Evolutionary conservation across 2,329 filamentous ascomycete species (phyloP).

Genomic region (Aspergillus persii): DNA sequence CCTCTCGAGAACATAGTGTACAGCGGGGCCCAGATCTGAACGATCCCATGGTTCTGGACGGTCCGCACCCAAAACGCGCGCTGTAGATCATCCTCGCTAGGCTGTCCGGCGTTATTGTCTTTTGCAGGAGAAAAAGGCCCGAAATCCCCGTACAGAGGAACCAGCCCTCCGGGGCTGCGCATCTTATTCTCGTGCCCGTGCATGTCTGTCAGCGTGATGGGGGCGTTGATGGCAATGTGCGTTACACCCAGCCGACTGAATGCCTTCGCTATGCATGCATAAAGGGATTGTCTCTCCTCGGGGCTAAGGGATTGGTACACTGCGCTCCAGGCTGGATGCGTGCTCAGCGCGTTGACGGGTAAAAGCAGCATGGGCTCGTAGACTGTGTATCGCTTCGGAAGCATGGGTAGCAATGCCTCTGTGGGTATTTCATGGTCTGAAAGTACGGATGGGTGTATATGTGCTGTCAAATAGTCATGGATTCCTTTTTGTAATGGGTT

Average conservation of each 20-base stretch:
- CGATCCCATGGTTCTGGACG: conserved; percentile 72
- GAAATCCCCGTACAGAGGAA: conserved; percentile 72
- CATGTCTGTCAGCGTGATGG: conserved; percentile 45
- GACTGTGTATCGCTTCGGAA: conserved; percentile 52
- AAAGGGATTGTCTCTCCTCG: conserved; percentile 38
- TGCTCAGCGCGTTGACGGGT: conserved; percentile 46
- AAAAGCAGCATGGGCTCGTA: conserved; percentile 60
- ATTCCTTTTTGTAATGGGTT: conserved; percentile 36
- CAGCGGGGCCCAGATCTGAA: conserved; percentile 80
- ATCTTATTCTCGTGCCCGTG: conserved; percentile 63
- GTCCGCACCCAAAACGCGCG: conserved; percentile 75
- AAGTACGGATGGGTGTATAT: conserved; percentile 16
- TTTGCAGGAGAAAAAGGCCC: conserved; percentile 47
- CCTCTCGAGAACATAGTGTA: conserved; percentile 95
- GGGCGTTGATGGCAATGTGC: conserved; percentile 59
- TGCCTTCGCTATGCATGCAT: conserved; percentile 38
- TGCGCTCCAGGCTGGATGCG: conserved; percentile 25
- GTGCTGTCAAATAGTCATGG: conserved; percentile 27
- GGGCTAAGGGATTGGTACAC: conserved; percentile 28
- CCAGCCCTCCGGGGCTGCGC: conserved; percentile 68
- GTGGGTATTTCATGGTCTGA: conserved; percentile 14
- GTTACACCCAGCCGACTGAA: conserved; percentile 45
- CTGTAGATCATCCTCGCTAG: conserved; percentile 56
- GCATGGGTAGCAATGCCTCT: conserved; percentile 17
- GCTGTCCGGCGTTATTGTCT: conserved; percentile 21